Evolutionary conservation across 139 green algal species (phyloP).

Genomic region (Tetraselmis chui): DNA sequence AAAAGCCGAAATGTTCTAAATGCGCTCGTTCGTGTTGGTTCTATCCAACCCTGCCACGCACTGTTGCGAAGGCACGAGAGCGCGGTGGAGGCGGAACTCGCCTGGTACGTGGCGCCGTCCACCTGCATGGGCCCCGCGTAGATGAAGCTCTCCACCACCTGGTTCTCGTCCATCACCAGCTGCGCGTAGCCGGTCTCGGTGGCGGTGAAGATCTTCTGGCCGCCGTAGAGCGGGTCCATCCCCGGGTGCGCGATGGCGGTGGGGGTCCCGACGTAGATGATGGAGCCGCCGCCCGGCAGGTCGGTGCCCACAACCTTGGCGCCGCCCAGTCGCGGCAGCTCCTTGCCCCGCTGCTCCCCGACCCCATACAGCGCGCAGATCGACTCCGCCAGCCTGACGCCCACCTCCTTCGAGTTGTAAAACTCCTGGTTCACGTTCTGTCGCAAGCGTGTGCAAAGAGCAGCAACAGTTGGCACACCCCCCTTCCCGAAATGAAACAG

Average conservation of each 20-base stretch:
- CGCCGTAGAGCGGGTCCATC: conserved; percentile 19
- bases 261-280: conserved; percentile 33
- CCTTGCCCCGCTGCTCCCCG: neutral
- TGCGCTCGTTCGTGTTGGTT: neutral
- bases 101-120: neutral
- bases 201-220: conserved; percentile 19
- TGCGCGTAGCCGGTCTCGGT: conserved; percentile 27
- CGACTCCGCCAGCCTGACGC: conserved; percentile 27
- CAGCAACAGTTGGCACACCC: too few relatives aligned
- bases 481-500: too few relatives aligned
- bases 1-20: too few relatives aligned
- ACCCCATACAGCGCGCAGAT: conserved; percentile 2
- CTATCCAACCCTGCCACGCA: neutral
- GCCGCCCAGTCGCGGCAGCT: conserved; percentile 2
- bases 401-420: conserved; percentile 49
- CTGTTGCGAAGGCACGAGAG: neutral
- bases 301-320: conserved; percentile 27
- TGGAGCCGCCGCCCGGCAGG: conserved; percentile 33
- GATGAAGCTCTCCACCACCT: conserved; percentile 2
- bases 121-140: neutral
- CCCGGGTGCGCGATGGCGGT: conserved; percentile 18
- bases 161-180: conserved; percentile 14
- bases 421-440: conserved; percentile 28
- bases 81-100: neutral
- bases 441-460: neutral